These are phyloP conservation scores for Bocquillonia castaneifolia DNA, from an alignment of 441 rosid species.

Conservation along the genomic window DNA sequence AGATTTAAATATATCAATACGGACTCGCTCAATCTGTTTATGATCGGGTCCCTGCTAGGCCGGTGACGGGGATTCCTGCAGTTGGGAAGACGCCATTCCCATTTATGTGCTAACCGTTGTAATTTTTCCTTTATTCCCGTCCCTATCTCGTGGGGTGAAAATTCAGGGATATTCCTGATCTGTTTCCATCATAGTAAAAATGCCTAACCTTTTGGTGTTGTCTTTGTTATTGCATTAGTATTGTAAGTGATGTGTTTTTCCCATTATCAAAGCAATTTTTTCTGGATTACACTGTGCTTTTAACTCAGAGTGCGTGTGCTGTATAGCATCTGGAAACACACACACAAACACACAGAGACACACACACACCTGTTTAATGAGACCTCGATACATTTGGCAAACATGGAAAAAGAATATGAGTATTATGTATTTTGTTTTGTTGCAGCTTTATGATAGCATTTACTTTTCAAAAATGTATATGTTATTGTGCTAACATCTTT, in stretches of 20 bases:
- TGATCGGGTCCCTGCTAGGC: no score
- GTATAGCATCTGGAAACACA: no score
- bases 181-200: neutral
- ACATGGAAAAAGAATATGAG: neutral
- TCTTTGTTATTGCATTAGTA: neutral
- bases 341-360: no score
- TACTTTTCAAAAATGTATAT: neutral
- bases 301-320: no score
- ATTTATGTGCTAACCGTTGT: no score
- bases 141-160: neutral
- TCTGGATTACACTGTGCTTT: no score
- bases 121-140: neutral
- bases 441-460: neutral
- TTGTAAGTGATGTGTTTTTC: neutral
- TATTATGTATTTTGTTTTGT: neutral
- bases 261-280: no score
- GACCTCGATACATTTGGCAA: neutral
- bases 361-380: neutral
- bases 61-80: neutral
- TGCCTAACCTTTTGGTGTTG: neutral
- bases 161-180: neutral
- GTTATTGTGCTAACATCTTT: conserved; percentile 15
- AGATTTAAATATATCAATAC: no score
- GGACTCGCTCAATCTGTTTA: no score
- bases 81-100: neutral